phyloP scores from a whole-genome alignment of 2,329 filamentous ascomycete species.

The Zymoseptoria passerinii region DNA sequence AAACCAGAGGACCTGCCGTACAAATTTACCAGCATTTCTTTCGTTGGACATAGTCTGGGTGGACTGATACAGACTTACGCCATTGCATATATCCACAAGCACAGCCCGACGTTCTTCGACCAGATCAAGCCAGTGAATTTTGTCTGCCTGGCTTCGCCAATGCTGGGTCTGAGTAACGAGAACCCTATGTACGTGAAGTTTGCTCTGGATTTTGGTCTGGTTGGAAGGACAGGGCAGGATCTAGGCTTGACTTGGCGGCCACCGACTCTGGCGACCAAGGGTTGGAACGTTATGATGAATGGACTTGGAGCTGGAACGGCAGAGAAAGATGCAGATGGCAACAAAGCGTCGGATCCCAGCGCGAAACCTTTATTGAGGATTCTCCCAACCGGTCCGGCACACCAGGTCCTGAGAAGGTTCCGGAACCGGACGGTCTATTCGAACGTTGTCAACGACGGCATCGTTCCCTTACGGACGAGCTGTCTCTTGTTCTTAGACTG shows the following conservation, averaged over 20 bases:
- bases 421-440: conserved; percentile 88
- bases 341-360: conserved; percentile 57
- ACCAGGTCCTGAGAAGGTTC: conserved; percentile 78
- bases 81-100: conserved; percentile 92
- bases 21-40: conserved; percentile 87
- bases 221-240: conserved; percentile 93
- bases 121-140: conserved; percentile 84
- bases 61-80: conserved; percentile 89
- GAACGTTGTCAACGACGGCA: conserved; percentile 95
- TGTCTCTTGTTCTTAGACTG: conserved; percentile 96
- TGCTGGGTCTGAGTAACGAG: conserved; percentile 89
- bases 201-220: conserved; percentile 88
- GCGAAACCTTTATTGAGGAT: conserved; percentile 85
- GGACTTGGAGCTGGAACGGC: conserved; percentile 57
- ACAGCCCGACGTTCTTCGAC: conserved; percentile 84
- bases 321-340: conserved; percentile 36
- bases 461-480: conserved; percentile 88
- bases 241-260: conserved; percentile 89
- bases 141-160: conserved; percentile 75
- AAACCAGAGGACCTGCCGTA: conserved; percentile 53
- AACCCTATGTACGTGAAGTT: conserved; percentile 97
- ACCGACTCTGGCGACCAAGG: conserved; percentile 73
- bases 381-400: conserved; percentile 82
- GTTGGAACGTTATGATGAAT: conserved; percentile 80
- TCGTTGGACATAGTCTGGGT: conserved; percentile 84